Base-by-base conservation (phyloP, 2,329 filamentous ascomycete genomes). In the Trichophyton benhamiae region DNA sequence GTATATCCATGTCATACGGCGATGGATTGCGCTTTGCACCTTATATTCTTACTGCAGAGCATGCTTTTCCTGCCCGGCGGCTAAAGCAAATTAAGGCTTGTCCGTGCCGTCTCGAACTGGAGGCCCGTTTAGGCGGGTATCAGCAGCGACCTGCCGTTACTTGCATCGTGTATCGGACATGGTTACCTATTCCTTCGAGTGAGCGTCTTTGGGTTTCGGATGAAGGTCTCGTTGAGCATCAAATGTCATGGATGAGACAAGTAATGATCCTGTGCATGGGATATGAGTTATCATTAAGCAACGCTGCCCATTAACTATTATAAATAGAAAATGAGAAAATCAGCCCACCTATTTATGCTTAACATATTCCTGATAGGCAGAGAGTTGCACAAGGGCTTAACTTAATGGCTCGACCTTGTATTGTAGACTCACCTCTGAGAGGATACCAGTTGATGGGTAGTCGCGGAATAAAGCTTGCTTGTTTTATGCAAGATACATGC, bases 361-460 rank as follows among this genome's bases (percentile, higher is more conserved):
- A 20, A 20, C 17, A 55, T 36, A 36, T 30, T 30, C 52, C 52
- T 55, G 30, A 36, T 36, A 55, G 30, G 33, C 52, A 55, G 52
- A 55, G 13, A n/a, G 3, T 13, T 36, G 52, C 27, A 36, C 52
- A 55, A 33, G 52, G 52, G 52, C 30, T 55, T 55, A 55, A 55
- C 52, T 36, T 55, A 33, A 55, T 55, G 52, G 52, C 25, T 36
- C 13, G 6, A 36, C 52, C 52, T 38, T 36, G 52, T 55, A 30
- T 27, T 15, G 3, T 38, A n/a, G 27, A 13, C 15, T 55, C 52
- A 15, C 30, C 52, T 55, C 52, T 30, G 30, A 55, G 52, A 55
- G 52, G 52, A 55, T 55, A 55, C 52, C 52, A 36, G 52, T 55
- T 36, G 27, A 55, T 55, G 52, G 52, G 52, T 55, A 55, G 52